Evolutionary conservation across 2,329 filamentous ascomycete species (phyloP).

Genomic region (Fusarium nurragi): DNA sequence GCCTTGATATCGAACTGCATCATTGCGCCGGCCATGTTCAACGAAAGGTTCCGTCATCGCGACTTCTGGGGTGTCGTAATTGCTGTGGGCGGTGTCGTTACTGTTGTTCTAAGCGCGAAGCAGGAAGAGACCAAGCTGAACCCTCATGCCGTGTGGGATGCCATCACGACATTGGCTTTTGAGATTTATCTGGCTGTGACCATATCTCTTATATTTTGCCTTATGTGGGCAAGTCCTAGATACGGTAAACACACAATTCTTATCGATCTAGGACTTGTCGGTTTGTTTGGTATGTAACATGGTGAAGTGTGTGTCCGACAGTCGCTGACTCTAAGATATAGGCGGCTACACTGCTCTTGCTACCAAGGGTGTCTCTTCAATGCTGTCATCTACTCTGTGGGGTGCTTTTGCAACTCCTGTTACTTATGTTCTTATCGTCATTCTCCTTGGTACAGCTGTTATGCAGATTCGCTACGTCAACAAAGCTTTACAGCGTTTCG

Average conservation of each 20-base stretch:
- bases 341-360: slow-evolving; percentile 96
- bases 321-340: slow-evolving; percentile 48
- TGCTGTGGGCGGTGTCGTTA: slow-evolving; percentile 86
- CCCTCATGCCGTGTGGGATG: slow-evolving; percentile 87
- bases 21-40: slow-evolving; percentile 92
- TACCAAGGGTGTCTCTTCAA: slow-evolving; percentile 94
- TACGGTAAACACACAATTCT: slow-evolving; percentile 89
- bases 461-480: slow-evolving; percentile 99
- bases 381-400: slow-evolving; percentile 91
- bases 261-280: slow-evolving; percentile 92
- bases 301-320: background rate
- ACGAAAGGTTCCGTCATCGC: slow-evolving; percentile 84
- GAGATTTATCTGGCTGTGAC: slow-evolving; percentile 89
- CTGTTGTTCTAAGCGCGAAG: slow-evolving; percentile 90
- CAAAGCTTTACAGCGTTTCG: slow-evolving; percentile 85
- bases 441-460: slow-evolving; percentile 84
- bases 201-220: slow-evolving; percentile 72
- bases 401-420: slow-evolving; percentile 90
- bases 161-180: slow-evolving; percentile 89
- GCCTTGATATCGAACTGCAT: slow-evolving; percentile 96
- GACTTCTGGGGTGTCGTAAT: slow-evolving; percentile 91
- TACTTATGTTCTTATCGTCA: slow-evolving; percentile 83
- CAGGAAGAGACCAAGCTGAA: slow-evolving; percentile 90
- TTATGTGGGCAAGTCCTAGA: slow-evolving; percentile 84
- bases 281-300: slow-evolving; percentile 78